phyloP scores from a whole-genome alignment of 352 stramenopile species.

The Globisporangium paroecandrum region DNA sequence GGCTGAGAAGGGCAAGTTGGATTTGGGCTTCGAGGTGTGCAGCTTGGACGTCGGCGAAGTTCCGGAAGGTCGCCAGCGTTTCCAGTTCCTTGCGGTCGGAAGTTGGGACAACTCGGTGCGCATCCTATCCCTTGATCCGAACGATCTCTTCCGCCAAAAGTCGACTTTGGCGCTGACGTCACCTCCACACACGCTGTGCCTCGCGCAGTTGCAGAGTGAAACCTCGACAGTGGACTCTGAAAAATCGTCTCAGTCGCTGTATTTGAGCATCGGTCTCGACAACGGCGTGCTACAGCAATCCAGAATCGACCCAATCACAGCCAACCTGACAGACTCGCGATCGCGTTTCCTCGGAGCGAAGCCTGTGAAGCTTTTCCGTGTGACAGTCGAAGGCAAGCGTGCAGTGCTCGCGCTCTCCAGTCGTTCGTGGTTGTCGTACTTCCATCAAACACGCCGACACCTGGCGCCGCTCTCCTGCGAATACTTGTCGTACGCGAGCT shows the following conservation, averaged over 20 bases:
- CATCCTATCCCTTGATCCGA: constrained; percentile 94
- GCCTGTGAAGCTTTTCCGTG: constrained; percentile 94
- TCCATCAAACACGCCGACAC: constrained; percentile 87
- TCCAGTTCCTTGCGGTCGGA: constrained; percentile 96
- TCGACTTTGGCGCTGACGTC: constrained; percentile 80
- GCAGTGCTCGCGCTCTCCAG: constrained; percentile 94
- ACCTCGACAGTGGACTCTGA: constrained; percentile 49
- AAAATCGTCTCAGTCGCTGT: constrained; percentile 64
- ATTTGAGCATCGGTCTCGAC: constrained; percentile 88
- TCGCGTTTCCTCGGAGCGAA: constrained; percentile 93
- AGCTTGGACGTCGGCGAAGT: constrained; percentile 97
- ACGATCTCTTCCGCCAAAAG: constrained; percentile 86
- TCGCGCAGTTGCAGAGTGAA: constrained; percentile 79
- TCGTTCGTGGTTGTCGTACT: constrained; percentile 96
- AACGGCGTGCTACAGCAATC: constrained; percentile 95
- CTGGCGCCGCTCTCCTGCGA: constrained; percentile 96
- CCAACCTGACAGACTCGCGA: constrained; percentile 81
- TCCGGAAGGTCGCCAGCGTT: constrained; percentile 90
- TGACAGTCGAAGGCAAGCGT: constrained; percentile 84
- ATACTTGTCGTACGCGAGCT: constrained; percentile 92
- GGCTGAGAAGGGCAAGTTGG: constrained; percentile 90
- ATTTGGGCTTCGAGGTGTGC: constrained; percentile 96
- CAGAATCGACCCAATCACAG: constrained; percentile 86
- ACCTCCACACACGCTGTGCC: constrained; percentile 78
- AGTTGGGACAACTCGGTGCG: constrained; percentile 90